phyloP scores from a whole-genome alignment of 371 early-diverging fungal genomes.

The Cokeromyces recurvatus region DNA sequence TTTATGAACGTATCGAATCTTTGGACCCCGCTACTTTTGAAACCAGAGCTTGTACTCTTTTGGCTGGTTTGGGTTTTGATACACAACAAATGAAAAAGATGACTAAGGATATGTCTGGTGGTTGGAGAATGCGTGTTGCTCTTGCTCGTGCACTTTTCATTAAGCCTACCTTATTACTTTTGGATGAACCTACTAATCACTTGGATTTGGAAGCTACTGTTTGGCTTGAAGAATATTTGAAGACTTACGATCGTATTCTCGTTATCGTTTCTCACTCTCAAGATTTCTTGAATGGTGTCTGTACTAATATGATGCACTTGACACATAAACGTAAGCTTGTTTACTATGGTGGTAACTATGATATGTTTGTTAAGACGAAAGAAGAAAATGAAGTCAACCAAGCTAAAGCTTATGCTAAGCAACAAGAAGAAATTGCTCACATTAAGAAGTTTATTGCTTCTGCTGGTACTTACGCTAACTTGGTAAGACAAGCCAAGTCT shows the following conservation, averaged over 20 bases:
- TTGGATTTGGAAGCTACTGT: conserved; percentile 97
- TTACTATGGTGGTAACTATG: conserved; percentile 98
- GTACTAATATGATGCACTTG: conserved; percentile 92
- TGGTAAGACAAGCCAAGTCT: conserved; percentile 97
- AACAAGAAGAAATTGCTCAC: conserved; percentile 97
- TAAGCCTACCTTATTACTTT: conserved; percentile 91
- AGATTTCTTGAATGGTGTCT: conserved; percentile 97
- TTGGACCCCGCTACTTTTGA: conserved; percentile 95
- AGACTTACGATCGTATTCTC: conserved; percentile 91
- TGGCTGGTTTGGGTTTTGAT: conserved; percentile 95
- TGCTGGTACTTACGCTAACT: conserved; percentile 98
- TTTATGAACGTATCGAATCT: conserved; percentile 91
- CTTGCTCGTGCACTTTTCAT: conserved; percentile 96
- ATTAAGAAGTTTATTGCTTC: conserved; percentile 98
- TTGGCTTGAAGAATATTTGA: conserved; percentile 97
- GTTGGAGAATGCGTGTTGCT: conserved; percentile 99
- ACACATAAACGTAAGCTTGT: conserved; percentile 84
- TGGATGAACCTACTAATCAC: conserved; percentile 98
- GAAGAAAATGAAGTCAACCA: conserved; percentile 93
- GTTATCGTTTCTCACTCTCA: conserved; percentile 98
- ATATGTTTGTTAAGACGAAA: conserved; percentile 92
- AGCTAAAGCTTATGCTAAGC: conserved; percentile 96
- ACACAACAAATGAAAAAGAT: conserved; percentile 78
- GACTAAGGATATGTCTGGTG: conserved; percentile 97
- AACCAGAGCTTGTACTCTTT: conserved; percentile 84